A percentile compares a stretch with the other conserved stretches of the same genome.
Evolutionary conservation across 345 rosid genomes (phyloP).

Genomic region (Heritiera fomes): DNA sequence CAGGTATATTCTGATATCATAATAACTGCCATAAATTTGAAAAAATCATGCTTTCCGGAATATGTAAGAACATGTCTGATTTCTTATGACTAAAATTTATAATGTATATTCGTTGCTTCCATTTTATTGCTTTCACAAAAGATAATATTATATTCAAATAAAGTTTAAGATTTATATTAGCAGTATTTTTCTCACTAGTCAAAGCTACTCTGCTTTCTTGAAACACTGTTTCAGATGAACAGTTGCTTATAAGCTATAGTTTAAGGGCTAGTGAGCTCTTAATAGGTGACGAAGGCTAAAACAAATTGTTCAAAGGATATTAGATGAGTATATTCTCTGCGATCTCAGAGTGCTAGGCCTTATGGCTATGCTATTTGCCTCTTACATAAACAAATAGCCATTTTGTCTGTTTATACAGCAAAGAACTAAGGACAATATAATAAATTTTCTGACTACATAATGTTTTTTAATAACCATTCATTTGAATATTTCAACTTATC

Average conservation of each 20-base stretch:
- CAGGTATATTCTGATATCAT: conserved; percentile 53
- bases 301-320: not conserved
- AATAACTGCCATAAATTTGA: not conserved
- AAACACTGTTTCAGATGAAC: not conserved
- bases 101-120: not conserved
- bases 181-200: not conserved
- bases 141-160: not conserved
- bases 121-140: not conserved
- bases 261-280: not conserved
- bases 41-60: not conserved
- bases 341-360: not conserved
- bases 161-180: not conserved
- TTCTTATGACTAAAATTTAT: not conserved
- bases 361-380: not conserved
- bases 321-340: not conserved
- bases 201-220: not conserved
- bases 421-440: not conserved
- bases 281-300: not conserved
- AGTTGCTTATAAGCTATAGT: not conserved
- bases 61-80: not conserved
- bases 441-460: not conserved
- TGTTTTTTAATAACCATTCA: not conserved
- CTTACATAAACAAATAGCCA: not conserved
- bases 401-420: not conserved
- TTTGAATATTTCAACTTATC: not conserved